Percentiles rank a stretch among this genome's conserved stretches.
Conservation (phyloP, 345 rosid species). For the Syzygium aqueum region DNA sequence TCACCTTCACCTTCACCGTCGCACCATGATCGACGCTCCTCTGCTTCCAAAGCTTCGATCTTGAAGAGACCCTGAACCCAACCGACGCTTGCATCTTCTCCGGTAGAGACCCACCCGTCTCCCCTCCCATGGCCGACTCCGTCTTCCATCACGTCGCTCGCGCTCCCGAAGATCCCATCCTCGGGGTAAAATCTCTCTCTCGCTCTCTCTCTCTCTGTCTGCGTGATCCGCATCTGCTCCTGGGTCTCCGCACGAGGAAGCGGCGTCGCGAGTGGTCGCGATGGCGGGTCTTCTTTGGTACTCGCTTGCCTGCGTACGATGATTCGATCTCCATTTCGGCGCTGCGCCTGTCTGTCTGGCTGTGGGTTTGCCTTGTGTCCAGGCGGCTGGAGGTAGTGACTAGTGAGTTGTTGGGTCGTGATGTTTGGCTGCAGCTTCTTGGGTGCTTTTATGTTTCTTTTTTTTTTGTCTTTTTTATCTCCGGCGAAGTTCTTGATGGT, state of each 20-base stretch:
- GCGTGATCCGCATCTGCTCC: background rate
- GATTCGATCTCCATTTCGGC: background rate
- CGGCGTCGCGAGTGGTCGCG: background rate
- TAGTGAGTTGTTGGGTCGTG: background rate
- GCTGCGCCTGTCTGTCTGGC: background rate
- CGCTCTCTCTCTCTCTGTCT: background rate
- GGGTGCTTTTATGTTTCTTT: background rate
- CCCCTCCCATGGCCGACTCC: conserved; percentile 28
- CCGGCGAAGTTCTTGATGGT: background rate
- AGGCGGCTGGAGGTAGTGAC: background rate
- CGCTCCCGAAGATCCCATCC: conserved; percentile 90
- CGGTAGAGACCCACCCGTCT: background rate
- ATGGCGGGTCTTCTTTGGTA: background rate
- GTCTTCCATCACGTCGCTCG: conserved; percentile 68
- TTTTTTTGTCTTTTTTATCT: background rate
- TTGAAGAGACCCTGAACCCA: background rate
- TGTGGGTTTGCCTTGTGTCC: background rate
- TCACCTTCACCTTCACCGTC: background rate
- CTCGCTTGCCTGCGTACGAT: background rate
- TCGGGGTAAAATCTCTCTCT: conserved; percentile 37
- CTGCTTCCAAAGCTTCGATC: background rate
- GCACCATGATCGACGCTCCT: background rate
- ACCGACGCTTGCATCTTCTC: background rate
- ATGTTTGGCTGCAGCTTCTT: background rate
- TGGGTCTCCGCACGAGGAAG: background rate